phyloP scores from a whole-genome alignment of 116 monocot species.

The Posidonia oceanica region DNA sequence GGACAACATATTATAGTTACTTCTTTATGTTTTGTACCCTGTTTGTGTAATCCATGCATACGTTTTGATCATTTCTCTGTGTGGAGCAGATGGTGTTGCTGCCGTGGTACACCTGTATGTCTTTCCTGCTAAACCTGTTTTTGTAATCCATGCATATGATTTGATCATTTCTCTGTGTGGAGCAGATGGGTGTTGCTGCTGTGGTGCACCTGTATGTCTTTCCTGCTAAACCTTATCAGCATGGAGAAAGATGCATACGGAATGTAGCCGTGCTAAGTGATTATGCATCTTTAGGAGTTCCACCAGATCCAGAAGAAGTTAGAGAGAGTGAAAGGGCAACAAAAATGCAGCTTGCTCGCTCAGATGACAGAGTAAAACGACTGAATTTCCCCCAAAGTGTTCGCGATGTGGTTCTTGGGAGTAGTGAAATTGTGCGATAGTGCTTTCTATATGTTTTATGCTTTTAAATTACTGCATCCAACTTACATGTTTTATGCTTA shows the following conservation, averaged over 20 bases:
- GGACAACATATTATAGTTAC: too few species aligned
- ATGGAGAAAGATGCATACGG: conserved; percentile 72
- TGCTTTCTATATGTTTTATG: neutral
- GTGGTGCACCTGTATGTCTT: conserved; percentile 89
- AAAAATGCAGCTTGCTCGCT: conserved; percentile 27
- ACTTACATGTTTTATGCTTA: conserved; percentile 3
- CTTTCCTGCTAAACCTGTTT: conserved; percentile 44
- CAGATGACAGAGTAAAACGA: conserved; percentile 39
- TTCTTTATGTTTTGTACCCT: too few species aligned
- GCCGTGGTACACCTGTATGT: conserved; percentile 88
- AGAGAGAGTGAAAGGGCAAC: conserved; percentile 59
- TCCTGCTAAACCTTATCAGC: conserved; percentile 70
- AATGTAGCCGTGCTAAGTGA: conserved; percentile 83
- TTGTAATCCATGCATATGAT: neutral
- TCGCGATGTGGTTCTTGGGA: conserved; percentile 91
- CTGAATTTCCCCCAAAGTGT: conserved; percentile 89
- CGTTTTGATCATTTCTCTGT: neutral
- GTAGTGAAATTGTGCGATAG: conserved; percentile 72
- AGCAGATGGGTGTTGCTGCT: conserved; percentile 88
- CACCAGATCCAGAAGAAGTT: conserved; percentile 90
- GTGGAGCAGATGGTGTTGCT: conserved; percentile 68
- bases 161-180: neutral
- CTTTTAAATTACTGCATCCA: neutral
- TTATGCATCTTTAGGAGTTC: conserved; percentile 80
- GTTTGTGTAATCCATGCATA: neutral